Evolutionary conservation across 2,329 filamentous ascomycete species (phyloP).

Genomic region (Didymosphaeria variabile): DNA sequence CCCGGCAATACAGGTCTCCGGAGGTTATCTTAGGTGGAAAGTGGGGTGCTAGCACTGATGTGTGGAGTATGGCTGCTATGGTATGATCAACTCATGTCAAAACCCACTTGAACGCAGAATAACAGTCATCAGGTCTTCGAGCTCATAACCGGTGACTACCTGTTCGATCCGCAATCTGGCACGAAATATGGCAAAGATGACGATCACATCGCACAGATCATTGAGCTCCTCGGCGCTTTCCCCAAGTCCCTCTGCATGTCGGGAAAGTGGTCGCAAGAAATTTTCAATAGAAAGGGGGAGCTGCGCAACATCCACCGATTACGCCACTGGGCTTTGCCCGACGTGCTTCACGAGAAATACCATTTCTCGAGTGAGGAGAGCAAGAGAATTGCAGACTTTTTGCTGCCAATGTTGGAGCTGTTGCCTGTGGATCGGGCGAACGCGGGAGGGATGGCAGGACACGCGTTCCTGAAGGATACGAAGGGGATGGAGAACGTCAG

Average conservation of each 20-base stretch:
- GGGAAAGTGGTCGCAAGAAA: slow-evolving; percentile 98
- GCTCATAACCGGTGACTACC: slow-evolving; percentile 95
- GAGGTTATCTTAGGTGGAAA: slow-evolving; percentile 97
- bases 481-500: slow-evolving; percentile 85
- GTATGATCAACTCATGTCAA: slow-evolving; percentile 62
- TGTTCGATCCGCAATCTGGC: slow-evolving; percentile 97
- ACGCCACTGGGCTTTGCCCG: slow-evolving; percentile 92
- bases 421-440: slow-evolving; percentile 90
- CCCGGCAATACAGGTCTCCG: slow-evolving; percentile 93
- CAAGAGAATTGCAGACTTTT: slow-evolving; percentile 80
- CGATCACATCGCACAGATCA: slow-evolving; percentile 98
- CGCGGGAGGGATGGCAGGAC: slow-evolving; percentile 92
- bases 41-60: slow-evolving; percentile 99
- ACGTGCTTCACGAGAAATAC: slow-evolving; percentile 95
- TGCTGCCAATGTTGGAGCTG: slow-evolving; percentile 90
- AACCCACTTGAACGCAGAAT: slow-evolving; percentile 16
- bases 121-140: slow-evolving; percentile 79
- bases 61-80: slow-evolving; percentile 99
- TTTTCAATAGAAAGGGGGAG: slow-evolving; percentile 97
- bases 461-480: slow-evolving; percentile 83
- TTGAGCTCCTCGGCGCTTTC: slow-evolving; percentile 92
- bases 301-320: slow-evolving; percentile 96
- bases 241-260: slow-evolving; percentile 90
- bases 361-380: slow-evolving; percentile 88
- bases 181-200: slow-evolving; percentile 99